phyloP scores from a whole-genome alignment of 225 moss, liverwort and hornwort genomes.

The Sphagnum contortum region DNA sequence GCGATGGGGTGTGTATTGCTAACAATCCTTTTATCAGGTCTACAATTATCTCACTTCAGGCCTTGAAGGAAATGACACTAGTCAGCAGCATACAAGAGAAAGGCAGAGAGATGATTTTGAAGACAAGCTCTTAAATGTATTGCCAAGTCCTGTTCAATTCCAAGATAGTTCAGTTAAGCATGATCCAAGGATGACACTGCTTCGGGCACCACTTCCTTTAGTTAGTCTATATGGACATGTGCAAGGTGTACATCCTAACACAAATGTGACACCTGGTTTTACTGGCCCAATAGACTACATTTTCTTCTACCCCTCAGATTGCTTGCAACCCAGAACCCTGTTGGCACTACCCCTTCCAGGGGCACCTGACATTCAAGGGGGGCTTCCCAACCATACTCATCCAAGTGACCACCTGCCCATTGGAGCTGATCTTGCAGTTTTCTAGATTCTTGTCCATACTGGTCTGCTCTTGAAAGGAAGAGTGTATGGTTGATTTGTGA shows the following conservation, averaged over 20 bases:
- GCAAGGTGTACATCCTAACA: constrained; percentile 56
- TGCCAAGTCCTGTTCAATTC: too few species aligned
- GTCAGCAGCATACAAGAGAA: neutral
- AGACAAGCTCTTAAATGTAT: constrained; percentile 9
- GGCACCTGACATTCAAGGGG: constrained; percentile 51
- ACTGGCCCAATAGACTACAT: constrained; percentile 87
- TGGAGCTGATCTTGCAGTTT: constrained; percentile 65
- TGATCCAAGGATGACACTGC: too few species aligned
- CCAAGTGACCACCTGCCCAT: constrained; percentile 93
- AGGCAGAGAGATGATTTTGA: constrained; percentile 9
- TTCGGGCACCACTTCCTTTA: constrained; percentile 37
- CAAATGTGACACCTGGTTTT: constrained; percentile 79
- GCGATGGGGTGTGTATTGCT: too few species aligned
- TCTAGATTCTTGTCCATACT: neutral
- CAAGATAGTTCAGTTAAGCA: too few species aligned
- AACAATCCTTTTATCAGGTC: constrained; percentile 23
- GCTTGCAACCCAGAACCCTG: constrained; percentile 36
- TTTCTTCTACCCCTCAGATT: constrained; percentile 55
- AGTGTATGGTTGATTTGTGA: too few species aligned
- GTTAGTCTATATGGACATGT: constrained; percentile 57
- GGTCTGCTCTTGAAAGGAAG: too few species aligned
- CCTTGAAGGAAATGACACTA: constrained; percentile 9
- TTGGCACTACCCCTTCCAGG: constrained; percentile 47
- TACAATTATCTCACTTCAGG: constrained; percentile 67
- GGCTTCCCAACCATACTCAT: constrained; percentile 66